Conservation (phyloP, 2,329 filamentous ascomycete species). For the Talaromyces sp. region DNA sequence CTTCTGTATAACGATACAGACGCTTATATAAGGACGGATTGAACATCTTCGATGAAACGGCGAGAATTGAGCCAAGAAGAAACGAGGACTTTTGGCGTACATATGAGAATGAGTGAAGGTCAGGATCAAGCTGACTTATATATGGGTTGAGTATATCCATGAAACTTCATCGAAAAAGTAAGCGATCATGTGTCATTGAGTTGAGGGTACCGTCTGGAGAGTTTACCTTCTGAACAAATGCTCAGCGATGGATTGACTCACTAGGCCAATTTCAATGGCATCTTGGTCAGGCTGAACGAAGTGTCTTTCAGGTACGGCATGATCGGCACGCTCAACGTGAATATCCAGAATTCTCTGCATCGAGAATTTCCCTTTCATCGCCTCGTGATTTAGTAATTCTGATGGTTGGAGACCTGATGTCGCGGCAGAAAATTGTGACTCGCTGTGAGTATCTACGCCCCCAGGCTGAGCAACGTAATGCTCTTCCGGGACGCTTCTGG, state of each 20-base stretch:
- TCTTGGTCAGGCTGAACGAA: conserved; percentile 19
- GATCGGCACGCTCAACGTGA: neutral
- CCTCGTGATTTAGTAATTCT: conserved; percentile 33
- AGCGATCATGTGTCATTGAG: neutral
- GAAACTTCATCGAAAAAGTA: conserved; percentile 29
- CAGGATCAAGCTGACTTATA: conserved; percentile 40
- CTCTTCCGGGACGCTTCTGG: neutral
- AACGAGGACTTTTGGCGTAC: conserved; percentile 37
- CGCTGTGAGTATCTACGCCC: neutral
- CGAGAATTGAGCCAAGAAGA: conserved; percentile 34
- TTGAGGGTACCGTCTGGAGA: conserved; percentile 23
- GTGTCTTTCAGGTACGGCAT: neutral
- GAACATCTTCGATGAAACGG: conserved; percentile 37
- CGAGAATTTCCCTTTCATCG: conserved; percentile 23
- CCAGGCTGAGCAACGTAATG: neutral
- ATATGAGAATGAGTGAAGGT: conserved; percentile 36
- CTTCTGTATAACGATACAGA: conserved; percentile 30
- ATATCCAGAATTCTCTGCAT: conserved; percentile 13
- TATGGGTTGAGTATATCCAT: conserved; percentile 39
- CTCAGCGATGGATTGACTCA: neutral
- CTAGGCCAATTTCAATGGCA: conserved; percentile 21
- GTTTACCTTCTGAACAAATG: conserved; percentile 10
- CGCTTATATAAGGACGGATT: conserved; percentile 32
- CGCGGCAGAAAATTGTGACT: neutral
- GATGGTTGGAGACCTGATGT: conserved; percentile 23